Evolutionary conservation across 2,329 filamentous ascomycete species (phyloP).

Genomic region (Aspergillus spinulosporus): DNA sequence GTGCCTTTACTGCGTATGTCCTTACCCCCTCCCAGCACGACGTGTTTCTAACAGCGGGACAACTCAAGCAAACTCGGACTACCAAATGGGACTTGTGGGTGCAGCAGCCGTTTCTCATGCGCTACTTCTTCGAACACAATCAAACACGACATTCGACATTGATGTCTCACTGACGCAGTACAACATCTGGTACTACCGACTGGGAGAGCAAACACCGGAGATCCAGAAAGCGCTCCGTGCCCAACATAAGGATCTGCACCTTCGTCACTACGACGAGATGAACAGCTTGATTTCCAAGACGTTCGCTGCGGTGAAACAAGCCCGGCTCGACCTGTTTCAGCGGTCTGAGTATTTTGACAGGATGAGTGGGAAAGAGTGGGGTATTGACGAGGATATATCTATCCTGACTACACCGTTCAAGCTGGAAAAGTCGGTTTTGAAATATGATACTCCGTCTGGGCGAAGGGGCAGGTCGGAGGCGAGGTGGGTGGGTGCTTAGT

Average conservation of each 20-base stretch:
- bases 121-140: not conserved
- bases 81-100: not conserved
- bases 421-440: not conserved
- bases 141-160: not conserved
- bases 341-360: not conserved
- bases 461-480: not conserved
- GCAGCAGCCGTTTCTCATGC: not conserved
- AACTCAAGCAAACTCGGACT: conserved; percentile 2
- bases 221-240: not conserved
- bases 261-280: not conserved
- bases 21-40: not conserved
- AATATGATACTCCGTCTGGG: not conserved
- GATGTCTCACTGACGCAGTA: not conserved
- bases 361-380: not conserved
- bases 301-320: not conserved
- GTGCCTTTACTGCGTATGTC: not conserved
- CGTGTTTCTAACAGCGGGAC: too few species aligned
- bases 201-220: not conserved
- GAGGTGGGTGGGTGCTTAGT: not conserved
- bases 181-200: not conserved
- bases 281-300: not conserved
- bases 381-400: not conserved
- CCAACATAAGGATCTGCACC: not conserved
- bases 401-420: not conserved
- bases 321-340: not conserved